A percentile compares a stretch with the other conserved stretches of the same genome.
Evolutionary conservation across 176 grass and related monocot species (phyloP).

Genomic region (Cymbopogon citratus): DNA sequence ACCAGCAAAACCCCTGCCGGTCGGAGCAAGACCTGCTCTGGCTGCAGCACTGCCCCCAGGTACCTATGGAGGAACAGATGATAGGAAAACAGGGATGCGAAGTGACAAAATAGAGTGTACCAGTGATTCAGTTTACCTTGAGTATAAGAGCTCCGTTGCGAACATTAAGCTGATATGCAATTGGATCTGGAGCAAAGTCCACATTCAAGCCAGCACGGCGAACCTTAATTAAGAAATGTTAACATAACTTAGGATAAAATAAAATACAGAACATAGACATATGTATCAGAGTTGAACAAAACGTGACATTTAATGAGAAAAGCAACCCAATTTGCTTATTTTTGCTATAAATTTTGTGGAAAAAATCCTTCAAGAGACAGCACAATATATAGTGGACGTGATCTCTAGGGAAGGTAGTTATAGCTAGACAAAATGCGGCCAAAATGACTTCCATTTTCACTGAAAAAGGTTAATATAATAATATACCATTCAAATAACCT

Average conservation of each 20-base stretch:
- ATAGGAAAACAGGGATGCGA: background rate
- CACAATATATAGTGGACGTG: background rate
- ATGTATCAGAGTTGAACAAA: background rate
- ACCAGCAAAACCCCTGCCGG: conserved; percentile 70
- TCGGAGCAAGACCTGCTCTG: conserved; percentile 66
- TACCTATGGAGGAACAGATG: conserved; percentile 37
- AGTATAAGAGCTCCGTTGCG: conserved; percentile 79
- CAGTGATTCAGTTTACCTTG: conserved; percentile 35
- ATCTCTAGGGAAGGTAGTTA: background rate
- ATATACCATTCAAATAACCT: background rate
- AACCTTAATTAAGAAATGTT: conserved; percentile 45
- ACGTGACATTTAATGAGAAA: background rate
- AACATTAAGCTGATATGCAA: conserved; percentile 93
- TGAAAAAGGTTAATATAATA: background rate
- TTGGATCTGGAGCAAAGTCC: conserved; percentile 81
- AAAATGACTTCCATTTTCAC: background rate
- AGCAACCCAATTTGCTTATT: background rate
- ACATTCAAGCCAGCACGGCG: conserved; percentile 65
- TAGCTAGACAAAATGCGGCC: background rate
- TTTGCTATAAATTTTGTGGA: background rate
- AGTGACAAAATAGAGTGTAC: background rate
- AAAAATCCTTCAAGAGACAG: background rate
- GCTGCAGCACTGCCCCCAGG: conserved; percentile 51
- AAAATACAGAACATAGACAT: background rate
- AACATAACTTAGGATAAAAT: conserved; percentile 9